Conservation (phyloP, 306 rosid species). For the Acacia confusa region DNA sequence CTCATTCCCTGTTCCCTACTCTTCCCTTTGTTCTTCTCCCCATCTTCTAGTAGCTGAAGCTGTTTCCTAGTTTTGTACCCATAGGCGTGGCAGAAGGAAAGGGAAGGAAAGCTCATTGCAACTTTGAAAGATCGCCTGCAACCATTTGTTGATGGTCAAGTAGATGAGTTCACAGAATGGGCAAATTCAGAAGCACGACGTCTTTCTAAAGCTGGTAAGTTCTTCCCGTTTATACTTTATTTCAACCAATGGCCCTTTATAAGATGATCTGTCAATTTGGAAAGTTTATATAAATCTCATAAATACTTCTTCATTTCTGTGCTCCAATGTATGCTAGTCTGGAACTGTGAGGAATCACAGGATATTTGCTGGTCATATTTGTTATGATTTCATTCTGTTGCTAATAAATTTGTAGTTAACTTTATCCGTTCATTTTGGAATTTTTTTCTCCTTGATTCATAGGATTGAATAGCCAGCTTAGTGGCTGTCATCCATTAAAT, state of each 20-base stretch:
- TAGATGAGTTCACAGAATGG: slow-evolving; percentile 71
- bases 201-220: slow-evolving; percentile 78
- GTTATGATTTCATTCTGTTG: background rate
- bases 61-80: slow-evolving; percentile 26
- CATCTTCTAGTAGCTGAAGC: slow-evolving; percentile 27
- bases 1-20: background rate
- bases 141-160: slow-evolving; percentile 66
- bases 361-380: background rate
- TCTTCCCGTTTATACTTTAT: slow-evolving; percentile 18
- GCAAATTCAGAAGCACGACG: slow-evolving; percentile 69
- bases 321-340: background rate
- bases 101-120: slow-evolving; percentile 65
- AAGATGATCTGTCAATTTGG: background rate
- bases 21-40: background rate
- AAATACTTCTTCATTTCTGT: background rate
- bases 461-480: background rate
- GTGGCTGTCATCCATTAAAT: background rate
- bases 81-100: slow-evolving; percentile 77
- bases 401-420: background rate
- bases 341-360: background rate
- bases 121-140: slow-evolving; percentile 66
- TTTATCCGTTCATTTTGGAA: background rate
- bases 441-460: background rate
- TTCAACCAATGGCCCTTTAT: slow-evolving; percentile 8
- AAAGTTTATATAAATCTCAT: slow-evolving; percentile 19